A percentile compares a stretch with the other conserved stretches of the same genome.
Conservation (phyloP, 352 stramenopile genomes). For the Phytophthora pinifolia region DNA sequence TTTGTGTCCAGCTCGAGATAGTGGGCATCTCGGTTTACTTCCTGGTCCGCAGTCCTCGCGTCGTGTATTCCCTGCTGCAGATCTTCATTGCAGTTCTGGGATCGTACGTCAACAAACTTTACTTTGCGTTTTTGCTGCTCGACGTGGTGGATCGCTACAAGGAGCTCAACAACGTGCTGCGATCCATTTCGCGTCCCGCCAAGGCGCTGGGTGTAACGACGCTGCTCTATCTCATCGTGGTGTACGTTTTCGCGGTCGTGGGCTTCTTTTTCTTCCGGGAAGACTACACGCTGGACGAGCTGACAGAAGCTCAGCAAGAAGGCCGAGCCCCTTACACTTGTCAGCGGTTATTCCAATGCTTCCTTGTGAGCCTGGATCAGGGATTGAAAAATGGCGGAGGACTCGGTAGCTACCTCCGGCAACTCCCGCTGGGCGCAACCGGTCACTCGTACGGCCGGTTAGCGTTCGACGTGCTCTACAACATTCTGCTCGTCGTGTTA, state of each 20-base stretch:
- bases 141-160: conserved; percentile 82
- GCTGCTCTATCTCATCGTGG: conserved; percentile 67
- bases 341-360: conserved; percentile 71
- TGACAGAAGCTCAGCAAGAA: conserved; percentile 36
- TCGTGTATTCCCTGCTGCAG: conserved; percentile 60
- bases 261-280: conserved; percentile 75
- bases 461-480: conserved; percentile 67
- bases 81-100: conserved; percentile 61
- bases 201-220: conserved; percentile 64
- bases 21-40: conserved; percentile 53
- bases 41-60: conserved; percentile 48
- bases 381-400: conserved; percentile 68
- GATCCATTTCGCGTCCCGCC: conserved; percentile 57
- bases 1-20: conserved; percentile 29
- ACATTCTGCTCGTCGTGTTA: conserved; percentile 68
- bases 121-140: conserved; percentile 75
- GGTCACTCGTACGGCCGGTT: conserved; percentile 53
- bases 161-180: conserved; percentile 68
- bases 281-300: conserved; percentile 45
- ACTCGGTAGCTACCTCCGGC: conserved; percentile 50
- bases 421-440: conserved; percentile 37
- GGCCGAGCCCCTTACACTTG: conserved; percentile 55
- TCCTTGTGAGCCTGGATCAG: conserved; percentile 71
- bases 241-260: conserved; percentile 74
- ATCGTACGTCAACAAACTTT: conserved; percentile 71